phyloP scores from a whole-genome alignment of 345 rosid species.

The Abelmoschus esculentus region DNA sequence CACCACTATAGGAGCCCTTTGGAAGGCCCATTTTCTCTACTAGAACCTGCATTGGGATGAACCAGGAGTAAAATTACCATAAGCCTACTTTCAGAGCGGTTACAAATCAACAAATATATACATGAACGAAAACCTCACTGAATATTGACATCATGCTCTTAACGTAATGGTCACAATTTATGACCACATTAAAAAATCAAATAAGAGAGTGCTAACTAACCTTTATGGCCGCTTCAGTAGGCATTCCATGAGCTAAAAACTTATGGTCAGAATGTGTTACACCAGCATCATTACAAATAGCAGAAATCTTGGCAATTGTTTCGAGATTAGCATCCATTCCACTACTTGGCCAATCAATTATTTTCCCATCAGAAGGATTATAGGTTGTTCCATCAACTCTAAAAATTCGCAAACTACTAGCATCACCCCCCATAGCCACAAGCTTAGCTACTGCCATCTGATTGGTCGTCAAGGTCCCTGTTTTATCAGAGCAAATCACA shows the following conservation, averaged over 20 bases:
- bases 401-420: conserved; percentile 36
- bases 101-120: background rate
- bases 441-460: conserved; percentile 66
- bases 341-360: conserved; percentile 48
- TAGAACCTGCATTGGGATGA: conserved; percentile 33
- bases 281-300: conserved; percentile 58
- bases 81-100: background rate
- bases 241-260: conserved; percentile 54
- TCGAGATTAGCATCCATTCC: conserved; percentile 57
- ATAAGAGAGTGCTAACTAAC: conserved; percentile 15
- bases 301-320: conserved; percentile 53
- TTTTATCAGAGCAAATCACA: conserved; percentile 76
- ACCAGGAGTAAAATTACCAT: background rate
- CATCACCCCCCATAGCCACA: conserved; percentile 45
- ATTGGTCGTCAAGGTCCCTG: conserved; percentile 68
- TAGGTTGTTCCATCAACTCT: conserved; percentile 63
- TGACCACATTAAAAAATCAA: background rate
- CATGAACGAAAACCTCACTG: background rate
- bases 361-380: conserved; percentile 50
- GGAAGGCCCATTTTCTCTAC: conserved; percentile 72
- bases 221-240: conserved; percentile 72
- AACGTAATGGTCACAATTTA: background rate
- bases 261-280: conserved; percentile 41
- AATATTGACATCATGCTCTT: background rate
- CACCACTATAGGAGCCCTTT: conserved; percentile 17